Evolutionary conservation across 805 yeast genomes (phyloP), one percentile per base, ranked within the genome.

Genomic region (Brettanomyces custersianus): DNA sequence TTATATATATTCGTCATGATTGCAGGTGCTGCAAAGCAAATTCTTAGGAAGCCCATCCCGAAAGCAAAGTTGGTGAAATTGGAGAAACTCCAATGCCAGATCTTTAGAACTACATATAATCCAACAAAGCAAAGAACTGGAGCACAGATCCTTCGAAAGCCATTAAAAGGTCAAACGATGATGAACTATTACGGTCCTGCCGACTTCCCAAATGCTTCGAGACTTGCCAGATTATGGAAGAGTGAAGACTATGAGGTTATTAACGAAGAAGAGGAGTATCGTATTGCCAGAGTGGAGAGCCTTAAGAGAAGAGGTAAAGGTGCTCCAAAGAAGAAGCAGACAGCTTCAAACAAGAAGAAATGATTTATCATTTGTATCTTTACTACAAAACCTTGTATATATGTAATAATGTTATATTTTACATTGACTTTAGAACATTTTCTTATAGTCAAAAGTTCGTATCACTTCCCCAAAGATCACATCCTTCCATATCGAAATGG

Each of bases 241-340:
- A 46, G 43, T 4, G 52, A 51, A 16, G 50, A 46, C 3, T 55
- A 43, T 29, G 63, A 65, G 35, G 70, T 83, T 44, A 67, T 70
- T 5, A 80, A 81, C 46, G 81, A 80, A 37, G 74, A 72, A 41
- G 94, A 83, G 54, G 73, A 68, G 29, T 77, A 79, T 58, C 70
- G 94, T 59, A 51, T 80, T 42, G 70, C 65, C 40, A 76, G 76
- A 74, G 77, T 75, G 17, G 74, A 62, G 39, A 65, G 65, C 33
- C 70, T 84, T 59, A 82, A 77, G 67, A 78, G 81, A 71, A 81
- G 92, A 74, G 88, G 85, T 60, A 83, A 83, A 60, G 88, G 90
- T 58, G 86, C 92, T 10, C 94, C 92, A 48, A 74, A 78, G 66
- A 83, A 83, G 68, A 74, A 70, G 62, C 72, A 68, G 48, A 71